Base-by-base conservation (phyloP, 2,329 filamentous ascomycete species). In the Trichophyton equinum region DNA sequence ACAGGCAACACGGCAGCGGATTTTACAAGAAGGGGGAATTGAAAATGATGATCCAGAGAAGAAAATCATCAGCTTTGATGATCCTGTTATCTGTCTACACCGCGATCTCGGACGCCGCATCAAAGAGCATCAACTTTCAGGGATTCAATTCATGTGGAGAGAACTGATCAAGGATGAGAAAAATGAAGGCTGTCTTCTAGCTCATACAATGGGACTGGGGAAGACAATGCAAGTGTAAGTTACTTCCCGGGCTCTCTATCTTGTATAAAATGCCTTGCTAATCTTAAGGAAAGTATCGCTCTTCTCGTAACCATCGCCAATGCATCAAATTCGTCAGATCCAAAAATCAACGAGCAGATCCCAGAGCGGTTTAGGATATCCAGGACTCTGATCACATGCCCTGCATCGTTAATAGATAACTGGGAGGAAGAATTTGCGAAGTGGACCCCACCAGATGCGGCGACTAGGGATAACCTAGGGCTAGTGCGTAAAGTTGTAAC, bases 201-300 rank as follows among this genome's bases (percentile, higher is more conserved):
- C 91, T 4, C 91, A 96, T 71, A 89, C 88, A 0, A 96, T 96
- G 91, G 91, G 91, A 1, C 75, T 96, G 1, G 91, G 91, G 15
- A 96, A 96, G 75, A 95, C 91, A 0, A 90, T 95, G 85, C 91
- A 96, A 75, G 83, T 90, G 76, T 80, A 73, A 74, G 77, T 74
- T 40, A 22, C 22, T 15, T 22, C 47, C n/a, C 25, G 38, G 20
- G 33, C 27, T 58, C 6, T 30, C 3, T 22, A 47, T n/a, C 49
- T 22, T 59, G 20, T 22, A 44, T 9, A 38, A 13, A 38, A 9
- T 13, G 11, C 2, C 11, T 8, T 46, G n/a, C 20, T 36, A 38
- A 36, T 46, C 13, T 27, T 8, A 13, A 38, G 30, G 11, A 22
- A 38, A 80, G 79, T 4, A 89, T 96, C 62, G 88, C 89, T 0